phyloP scores from a whole-genome alignment of 257 asterid genomes.

The Forsythia viridissima region DNA sequence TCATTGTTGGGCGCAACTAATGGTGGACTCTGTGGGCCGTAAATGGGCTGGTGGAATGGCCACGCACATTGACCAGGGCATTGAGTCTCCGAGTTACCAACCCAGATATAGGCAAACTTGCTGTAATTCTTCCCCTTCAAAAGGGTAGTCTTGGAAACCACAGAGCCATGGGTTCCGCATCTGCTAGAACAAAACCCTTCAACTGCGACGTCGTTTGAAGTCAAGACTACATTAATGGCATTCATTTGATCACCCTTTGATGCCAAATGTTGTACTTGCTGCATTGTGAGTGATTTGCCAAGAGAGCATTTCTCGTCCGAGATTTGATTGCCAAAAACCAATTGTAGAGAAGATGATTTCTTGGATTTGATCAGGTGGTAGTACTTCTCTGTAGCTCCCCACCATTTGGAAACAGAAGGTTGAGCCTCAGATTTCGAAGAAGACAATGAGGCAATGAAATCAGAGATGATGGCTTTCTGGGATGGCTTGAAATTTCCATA shows the following conservation, averaged over 20 bases:
- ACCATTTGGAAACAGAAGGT: slow-evolving; percentile 73
- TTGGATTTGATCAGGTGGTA: slow-evolving; percentile 52
- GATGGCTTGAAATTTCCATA: slow-evolving; percentile 71
- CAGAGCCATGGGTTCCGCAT: slow-evolving; percentile 61
- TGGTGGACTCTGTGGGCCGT: slow-evolving; percentile 78
- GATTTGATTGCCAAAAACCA: slow-evolving; percentile 48
- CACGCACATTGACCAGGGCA: slow-evolving; percentile 72
- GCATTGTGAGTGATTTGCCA: slow-evolving; percentile 59
- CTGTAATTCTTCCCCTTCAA: slow-evolving; percentile 36
- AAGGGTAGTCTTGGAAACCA: slow-evolving; percentile 16
- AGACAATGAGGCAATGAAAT: slow-evolving; percentile 61
- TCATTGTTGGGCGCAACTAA: slow-evolving; percentile 72
- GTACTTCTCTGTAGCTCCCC: slow-evolving; percentile 65
- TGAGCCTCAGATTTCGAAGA: slow-evolving; percentile 21
- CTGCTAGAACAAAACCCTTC: slow-evolving; percentile 62
- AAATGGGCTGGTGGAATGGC: slow-evolving; percentile 79
- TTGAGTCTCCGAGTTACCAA: slow-evolving; percentile 60
- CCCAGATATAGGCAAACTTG: slow-evolving; percentile 73
- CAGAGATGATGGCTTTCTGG: slow-evolving; percentile 63
- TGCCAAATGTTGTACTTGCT: slow-evolving; percentile 49
- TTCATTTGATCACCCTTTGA: slow-evolving; percentile 53
- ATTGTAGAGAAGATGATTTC: slow-evolving; percentile 34
- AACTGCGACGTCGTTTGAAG: slow-evolving; percentile 58
- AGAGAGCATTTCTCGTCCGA: slow-evolving; percentile 39
- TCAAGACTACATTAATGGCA: slow-evolving; percentile 61